Evolutionary conservation across 805 yeast genomes (phyloP).

Genomic region (Myxozyma kluyveri): DNA sequence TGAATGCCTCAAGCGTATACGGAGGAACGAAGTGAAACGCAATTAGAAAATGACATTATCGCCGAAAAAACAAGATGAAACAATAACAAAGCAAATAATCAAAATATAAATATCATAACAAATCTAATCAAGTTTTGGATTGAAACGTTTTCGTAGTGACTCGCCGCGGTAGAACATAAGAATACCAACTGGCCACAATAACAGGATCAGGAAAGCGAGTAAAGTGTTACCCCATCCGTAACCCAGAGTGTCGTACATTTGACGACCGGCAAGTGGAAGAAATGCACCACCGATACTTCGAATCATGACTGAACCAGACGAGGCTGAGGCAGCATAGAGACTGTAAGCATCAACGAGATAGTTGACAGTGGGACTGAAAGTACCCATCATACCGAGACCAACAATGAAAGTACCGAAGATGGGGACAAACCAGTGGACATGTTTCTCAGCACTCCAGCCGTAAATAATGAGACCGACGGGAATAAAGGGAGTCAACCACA

Average conservation of each 20-base stretch:
- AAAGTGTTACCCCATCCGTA: conserved; percentile 42
- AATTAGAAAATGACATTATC: no score
- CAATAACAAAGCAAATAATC: no score
- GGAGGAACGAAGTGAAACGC: no score
- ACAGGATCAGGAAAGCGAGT: conserved; percentile 56
- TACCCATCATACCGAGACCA: conserved; percentile 57
- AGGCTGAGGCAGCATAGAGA: conserved; percentile 64
- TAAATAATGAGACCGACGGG: conserved; percentile 63
- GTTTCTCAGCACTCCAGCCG: conserved; percentile 64
- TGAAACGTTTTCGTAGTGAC: conserved; percentile 10
- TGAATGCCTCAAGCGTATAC: no score
- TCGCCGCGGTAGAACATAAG: conserved; percentile 9
- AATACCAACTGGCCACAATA: conserved; percentile 60
- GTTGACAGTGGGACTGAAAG: conserved; percentile 61
- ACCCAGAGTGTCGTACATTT: conserved; percentile 38
- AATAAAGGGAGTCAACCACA: conserved; percentile 50
- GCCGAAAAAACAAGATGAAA: no score
- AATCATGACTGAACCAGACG: conserved; percentile 66
- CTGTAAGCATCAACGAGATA: conserved; percentile 72
- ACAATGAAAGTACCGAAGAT: conserved; percentile 59
- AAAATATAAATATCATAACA: not conserved
- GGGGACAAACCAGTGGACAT: conserved; percentile 62
- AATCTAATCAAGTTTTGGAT: conserved; percentile 1
- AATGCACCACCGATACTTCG: conserved; percentile 66
- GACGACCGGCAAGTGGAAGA: conserved; percentile 62